Base-by-base conservation (phyloP, 495 filamentous ascomycete species). In the Neurospora sp. region DNA sequence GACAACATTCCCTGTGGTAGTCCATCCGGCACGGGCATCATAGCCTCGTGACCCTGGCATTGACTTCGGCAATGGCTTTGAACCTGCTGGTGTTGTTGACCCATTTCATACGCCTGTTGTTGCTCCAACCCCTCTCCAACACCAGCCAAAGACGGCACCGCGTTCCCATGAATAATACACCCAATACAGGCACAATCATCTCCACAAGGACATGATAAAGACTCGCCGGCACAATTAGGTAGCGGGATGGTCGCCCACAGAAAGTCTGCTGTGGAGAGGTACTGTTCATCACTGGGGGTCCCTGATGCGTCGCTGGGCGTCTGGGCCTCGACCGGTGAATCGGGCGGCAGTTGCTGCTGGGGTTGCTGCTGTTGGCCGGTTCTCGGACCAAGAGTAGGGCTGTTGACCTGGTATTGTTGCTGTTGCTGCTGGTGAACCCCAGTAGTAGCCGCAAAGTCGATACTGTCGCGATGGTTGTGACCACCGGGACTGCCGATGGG, bases 181-280 rank as follows among this genome's bases (percentile, higher is more conserved):
- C 85, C 86, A 4, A 86, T 74, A 72, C 87, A 89, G 35, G 83
- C 74, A 74, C 87, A 89, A 71, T 85, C 83, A 70, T 88, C 85
- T 6, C 86, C 86, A 71, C 87, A 89, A 4, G 82, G 84, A 70
- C 87, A 89, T 59, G 77, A 79, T 9, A 77, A 74, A 76, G 71
- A 80, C 78, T 8, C 86, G 84, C 2, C 76, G 78, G 66, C 84
- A 84, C 5, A 77, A 42, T 75, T 78, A 10, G 77, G 74, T 23
- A 84, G 77, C 5, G 84, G 79, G 39, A 88, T 82, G 23, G 81
- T 81, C 18, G 88, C 84, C 73, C 87, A 88, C 70, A 87, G 80
- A 74, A 82, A 89, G 66, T 88, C 84, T 27, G 75, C 72, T 18
- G 79, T 79, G 35, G 83, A 80, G 40, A 87, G 73, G 35, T 75